These are phyloP conservation scores for Daldinia decipiens DNA, from an alignment of 495 filamentous ascomycete species.

Conservation along the genomic window DNA sequence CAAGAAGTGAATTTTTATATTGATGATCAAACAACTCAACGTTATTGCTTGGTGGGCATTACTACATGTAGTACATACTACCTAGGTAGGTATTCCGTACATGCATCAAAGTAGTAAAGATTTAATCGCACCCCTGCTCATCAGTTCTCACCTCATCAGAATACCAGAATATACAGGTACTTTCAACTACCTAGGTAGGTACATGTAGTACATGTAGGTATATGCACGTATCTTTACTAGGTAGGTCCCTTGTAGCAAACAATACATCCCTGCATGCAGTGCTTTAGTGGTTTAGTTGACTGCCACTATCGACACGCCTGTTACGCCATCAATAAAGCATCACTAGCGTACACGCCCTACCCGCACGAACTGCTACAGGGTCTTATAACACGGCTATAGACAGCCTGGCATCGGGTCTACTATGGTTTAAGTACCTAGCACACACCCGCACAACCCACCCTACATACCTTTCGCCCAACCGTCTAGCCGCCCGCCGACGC, in stretches of 20 bases:
- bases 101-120: neutral
- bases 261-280: slow-evolving; percentile 14
- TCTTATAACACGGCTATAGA: slow-evolving; percentile 19
- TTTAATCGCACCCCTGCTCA: slow-evolving; percentile 4
- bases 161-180: neutral
- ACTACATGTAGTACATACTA: neutral
- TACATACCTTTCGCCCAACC: slow-evolving; percentile 31
- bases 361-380: slow-evolving; percentile 34
- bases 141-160: neutral
- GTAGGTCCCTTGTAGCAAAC: neutral
- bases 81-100: no score
- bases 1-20: slow-evolving; percentile 5
- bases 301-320: slow-evolving; percentile 7
- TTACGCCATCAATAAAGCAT: slow-evolving; percentile 16
- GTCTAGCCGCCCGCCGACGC: slow-evolving; percentile 40
- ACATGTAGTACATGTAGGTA: neutral
- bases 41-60: neutral
- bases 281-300: neutral
- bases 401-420: slow-evolving; percentile 31
- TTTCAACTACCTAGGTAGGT: no score
- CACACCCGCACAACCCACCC: slow-evolving; percentile 34
- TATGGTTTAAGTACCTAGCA: neutral
- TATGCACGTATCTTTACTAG: slow-evolving; percentile 9
- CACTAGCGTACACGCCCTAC: slow-evolving; percentile 13
- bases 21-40: slow-evolving; percentile 1